These are phyloP conservation scores for Carex littledalei DNA, from an alignment of 176 grass and related monocot genomes.

Conservation along the genomic window DNA sequence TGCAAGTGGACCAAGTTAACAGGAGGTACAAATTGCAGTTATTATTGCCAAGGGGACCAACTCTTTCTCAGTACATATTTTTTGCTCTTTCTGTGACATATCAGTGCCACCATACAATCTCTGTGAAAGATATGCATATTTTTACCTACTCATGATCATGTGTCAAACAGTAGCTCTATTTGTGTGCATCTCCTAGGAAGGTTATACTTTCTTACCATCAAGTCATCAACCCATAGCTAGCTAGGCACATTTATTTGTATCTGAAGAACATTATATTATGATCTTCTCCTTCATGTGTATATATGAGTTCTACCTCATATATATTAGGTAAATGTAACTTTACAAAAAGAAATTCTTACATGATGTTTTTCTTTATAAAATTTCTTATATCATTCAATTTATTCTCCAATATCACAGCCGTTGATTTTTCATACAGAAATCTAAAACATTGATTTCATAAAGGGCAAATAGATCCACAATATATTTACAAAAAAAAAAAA, in stretches of 20 bases:
- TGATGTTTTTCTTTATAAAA: not conserved
- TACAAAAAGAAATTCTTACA: not conserved
- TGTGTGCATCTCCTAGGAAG: not conserved
- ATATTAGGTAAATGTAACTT: not conserved
- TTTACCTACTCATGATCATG: not conserved
- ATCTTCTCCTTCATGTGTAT: no score
- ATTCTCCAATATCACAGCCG: no score
- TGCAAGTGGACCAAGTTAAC: slow-evolving; percentile 10
- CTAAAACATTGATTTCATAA: no score
- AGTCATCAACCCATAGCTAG: not conserved
- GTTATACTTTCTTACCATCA: not conserved
- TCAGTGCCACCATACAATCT: not conserved
- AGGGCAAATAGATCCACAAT: no score
- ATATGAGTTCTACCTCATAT: no score
- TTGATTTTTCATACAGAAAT: no score
- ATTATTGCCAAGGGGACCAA: slow-evolving; percentile 17
- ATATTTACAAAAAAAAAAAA: no score
- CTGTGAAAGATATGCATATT: not conserved
- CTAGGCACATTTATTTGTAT: no score
- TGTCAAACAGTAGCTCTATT: slow-evolving; percentile 13
- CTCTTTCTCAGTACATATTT: slow-evolving; percentile 1
- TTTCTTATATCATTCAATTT: not conserved
- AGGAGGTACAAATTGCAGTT: slow-evolving; percentile 16
- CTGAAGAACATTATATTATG: no score
- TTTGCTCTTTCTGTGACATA: slow-evolving; percentile 15